Evolutionary conservation across 2,329 filamentous ascomycete genomes (phyloP).

Genomic region (Xylariaceae sp.): DNA sequence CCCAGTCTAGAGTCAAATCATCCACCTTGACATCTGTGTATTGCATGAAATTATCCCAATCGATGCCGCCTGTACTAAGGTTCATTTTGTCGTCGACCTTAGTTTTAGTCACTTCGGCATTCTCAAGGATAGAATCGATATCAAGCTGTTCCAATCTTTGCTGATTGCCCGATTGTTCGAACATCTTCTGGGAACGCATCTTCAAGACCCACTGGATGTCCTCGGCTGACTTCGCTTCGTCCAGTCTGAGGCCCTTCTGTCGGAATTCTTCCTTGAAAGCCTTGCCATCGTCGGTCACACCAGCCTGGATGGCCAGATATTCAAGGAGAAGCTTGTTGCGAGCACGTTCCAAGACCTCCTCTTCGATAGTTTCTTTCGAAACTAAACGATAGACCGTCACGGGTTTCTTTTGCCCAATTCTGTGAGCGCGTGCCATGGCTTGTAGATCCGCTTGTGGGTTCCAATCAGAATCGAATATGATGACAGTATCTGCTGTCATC

Average conservation of each 20-base stretch:
- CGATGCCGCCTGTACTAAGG: constrained; percentile 79
- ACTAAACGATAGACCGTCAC: constrained; percentile 96
- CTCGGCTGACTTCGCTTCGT: constrained; percentile 83
- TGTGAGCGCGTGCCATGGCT: constrained; percentile 96
- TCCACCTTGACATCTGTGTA: constrained; percentile 98
- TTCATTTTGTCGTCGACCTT: constrained; percentile 89
- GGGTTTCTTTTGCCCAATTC: constrained; percentile 92
- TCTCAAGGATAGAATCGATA: constrained; percentile 93
- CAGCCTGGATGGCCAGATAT: constrained; percentile 94
- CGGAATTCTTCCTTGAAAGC: constrained; percentile 69
- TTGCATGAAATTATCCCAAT: constrained; percentile 92
- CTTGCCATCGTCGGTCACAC: constrained; percentile 91
- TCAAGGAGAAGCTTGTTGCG: constrained; percentile 97
- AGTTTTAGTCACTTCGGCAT: constrained; percentile 94
- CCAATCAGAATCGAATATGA: constrained; percentile 98
- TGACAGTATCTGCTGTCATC: constrained; percentile 97
- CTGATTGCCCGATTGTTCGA: constrained; percentile 95
- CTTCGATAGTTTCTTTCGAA: constrained; percentile 96
- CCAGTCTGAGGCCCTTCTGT: constrained; percentile 67
- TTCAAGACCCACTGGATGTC: constrained; percentile 97
- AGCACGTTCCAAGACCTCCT: constrained; percentile 92
- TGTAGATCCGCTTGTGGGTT: constrained; percentile 97
- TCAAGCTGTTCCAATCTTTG: constrained; percentile 94
- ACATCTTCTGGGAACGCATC: constrained; percentile 98
- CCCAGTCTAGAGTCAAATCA: constrained; percentile 76